A percentile compares a stretch with the other conserved stretches of the same genome.
phyloP scores from a whole-genome alignment of 2,329 filamentous ascomycete genomes.

The Monilinia polystroma region DNA sequence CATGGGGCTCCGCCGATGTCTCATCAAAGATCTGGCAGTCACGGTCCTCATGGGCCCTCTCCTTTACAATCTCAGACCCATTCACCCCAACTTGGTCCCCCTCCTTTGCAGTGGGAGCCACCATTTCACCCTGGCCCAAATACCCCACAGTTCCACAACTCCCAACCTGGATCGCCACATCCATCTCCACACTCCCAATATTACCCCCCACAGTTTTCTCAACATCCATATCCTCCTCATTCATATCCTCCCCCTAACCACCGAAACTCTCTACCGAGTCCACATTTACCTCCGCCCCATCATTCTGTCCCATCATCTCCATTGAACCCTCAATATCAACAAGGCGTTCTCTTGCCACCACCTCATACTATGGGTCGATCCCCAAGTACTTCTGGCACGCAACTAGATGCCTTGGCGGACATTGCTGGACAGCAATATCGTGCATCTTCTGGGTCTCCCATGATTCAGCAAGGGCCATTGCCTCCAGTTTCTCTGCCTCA shows the following conservation, averaged over 20 bases:
- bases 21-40: constrained; percentile 29
- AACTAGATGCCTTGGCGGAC: constrained; percentile 38
- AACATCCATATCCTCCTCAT: constrained; percentile 24
- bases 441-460: constrained; percentile 34
- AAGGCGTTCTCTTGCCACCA: constrained; percentile 34
- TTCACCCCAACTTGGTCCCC: constrained; percentile 21
- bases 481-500: constrained; percentile 16
- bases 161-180: constrained; percentile 24
- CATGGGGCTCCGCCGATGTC: constrained; percentile 22
- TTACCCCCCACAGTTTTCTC: constrained; percentile 22
- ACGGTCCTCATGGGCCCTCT: constrained; percentile 33
- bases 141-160: constrained; percentile 23
- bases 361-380: constrained; percentile 30
- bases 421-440: constrained; percentile 40
- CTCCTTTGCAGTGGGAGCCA: constrained; percentile 34
- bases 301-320: constrained; percentile 39
- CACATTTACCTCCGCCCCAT: constrained; percentile 36
- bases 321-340: constrained; percentile 30
- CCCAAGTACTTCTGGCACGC: constrained; percentile 33
- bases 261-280: constrained; percentile 34
- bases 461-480: constrained; percentile 32
- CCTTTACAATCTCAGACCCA: constrained; percentile 34
- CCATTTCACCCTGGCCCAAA: constrained; percentile 31
- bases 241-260: constrained; percentile 26
- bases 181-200: constrained; percentile 22